A percentile compares a stretch with the other conserved stretches of the same genome.
These are phyloP conservation scores for Bertia moriformis DNA, from an alignment of 2,329 filamentous ascomycete genomes.

Conservation along the genomic window DNA sequence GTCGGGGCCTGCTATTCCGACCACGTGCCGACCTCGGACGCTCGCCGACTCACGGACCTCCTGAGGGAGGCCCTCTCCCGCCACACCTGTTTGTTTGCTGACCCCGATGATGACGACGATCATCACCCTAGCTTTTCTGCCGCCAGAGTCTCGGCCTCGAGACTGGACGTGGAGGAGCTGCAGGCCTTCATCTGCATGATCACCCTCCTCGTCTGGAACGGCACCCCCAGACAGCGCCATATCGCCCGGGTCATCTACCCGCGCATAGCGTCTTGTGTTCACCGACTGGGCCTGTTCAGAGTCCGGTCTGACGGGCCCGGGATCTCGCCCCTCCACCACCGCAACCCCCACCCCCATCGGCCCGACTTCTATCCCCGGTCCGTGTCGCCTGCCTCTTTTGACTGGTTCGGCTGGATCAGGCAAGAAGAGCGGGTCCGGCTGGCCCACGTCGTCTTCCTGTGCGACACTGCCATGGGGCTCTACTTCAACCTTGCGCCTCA, in stretches of 20 bases:
- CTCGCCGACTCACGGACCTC: slow-evolving; percentile 54
- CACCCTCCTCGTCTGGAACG: slow-evolving; percentile 55
- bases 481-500: slow-evolving; percentile 57
- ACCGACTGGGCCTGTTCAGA: slow-evolving; percentile 38
- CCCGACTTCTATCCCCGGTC: slow-evolving; percentile 28
- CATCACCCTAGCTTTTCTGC: slow-evolving; percentile 24
- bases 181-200: slow-evolving; percentile 51
- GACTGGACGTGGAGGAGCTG: slow-evolving; percentile 46
- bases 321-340: slow-evolving; percentile 48
- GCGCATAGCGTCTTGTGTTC: slow-evolving; percentile 37
- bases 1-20: slow-evolving; percentile 64
- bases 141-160: slow-evolving; percentile 19
- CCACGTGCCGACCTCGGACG: slow-evolving; percentile 38
- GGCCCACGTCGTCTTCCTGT: slow-evolving; percentile 49
- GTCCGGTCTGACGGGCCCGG: slow-evolving; percentile 31
- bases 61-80: slow-evolving; percentile 42
- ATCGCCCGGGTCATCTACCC: slow-evolving; percentile 44
- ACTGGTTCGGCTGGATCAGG: slow-evolving; percentile 54
- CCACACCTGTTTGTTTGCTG: too few relatives aligned
- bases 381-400: slow-evolving; percentile 36
- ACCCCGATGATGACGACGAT: slow-evolving; percentile 31
- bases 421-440: slow-evolving; percentile 55
- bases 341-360: too few relatives aligned
- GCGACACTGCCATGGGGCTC: slow-evolving; percentile 50
- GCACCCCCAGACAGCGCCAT: slow-evolving; percentile 49